Conservation (phyloP, 2,329 filamentous ascomycete species). For the Neofusicoccum ribis region DNA sequence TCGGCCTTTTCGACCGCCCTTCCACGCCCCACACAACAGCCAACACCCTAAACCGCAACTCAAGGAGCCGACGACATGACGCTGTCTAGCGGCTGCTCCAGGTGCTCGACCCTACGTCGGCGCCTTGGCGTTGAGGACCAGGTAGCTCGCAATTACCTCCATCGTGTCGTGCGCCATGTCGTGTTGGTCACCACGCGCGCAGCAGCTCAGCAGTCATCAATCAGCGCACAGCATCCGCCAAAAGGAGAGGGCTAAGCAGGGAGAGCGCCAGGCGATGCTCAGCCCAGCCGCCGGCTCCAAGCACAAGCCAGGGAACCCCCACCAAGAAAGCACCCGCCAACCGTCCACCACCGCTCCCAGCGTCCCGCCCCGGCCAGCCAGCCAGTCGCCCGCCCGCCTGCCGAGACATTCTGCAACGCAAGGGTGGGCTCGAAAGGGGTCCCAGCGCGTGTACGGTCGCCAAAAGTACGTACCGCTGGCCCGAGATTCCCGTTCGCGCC, state of each 20-base stretch:
- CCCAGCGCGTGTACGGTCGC: neutral
- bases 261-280: neutral
- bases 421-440: neutral
- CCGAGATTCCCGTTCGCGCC: neutral
- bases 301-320: neutral
- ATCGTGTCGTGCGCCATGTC: neutral
- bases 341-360: neutral
- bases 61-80: neutral
- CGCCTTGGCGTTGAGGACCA: neutral
- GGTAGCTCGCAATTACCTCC: neutral
- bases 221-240: neutral
- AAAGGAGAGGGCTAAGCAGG: neutral
- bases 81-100: neutral
- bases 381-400: neutral
- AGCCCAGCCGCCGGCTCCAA: neutral
- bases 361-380: neutral
- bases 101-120: neutral
- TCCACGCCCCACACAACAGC: neutral
- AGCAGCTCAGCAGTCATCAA: neutral
- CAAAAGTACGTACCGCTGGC: neutral
- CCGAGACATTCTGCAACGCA: constrained; percentile 4
- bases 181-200: neutral
- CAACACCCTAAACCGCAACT: too few relatives aligned
- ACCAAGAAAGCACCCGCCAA: neutral
- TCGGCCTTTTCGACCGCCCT: too few relatives aligned